A percentile compares a stretch with the other conserved stretches of the same genome.
These are phyloP conservation scores for Leishmania lainsoni DNA, from an alignment of 208 protist genomes.

Conservation along the genomic window DNA sequence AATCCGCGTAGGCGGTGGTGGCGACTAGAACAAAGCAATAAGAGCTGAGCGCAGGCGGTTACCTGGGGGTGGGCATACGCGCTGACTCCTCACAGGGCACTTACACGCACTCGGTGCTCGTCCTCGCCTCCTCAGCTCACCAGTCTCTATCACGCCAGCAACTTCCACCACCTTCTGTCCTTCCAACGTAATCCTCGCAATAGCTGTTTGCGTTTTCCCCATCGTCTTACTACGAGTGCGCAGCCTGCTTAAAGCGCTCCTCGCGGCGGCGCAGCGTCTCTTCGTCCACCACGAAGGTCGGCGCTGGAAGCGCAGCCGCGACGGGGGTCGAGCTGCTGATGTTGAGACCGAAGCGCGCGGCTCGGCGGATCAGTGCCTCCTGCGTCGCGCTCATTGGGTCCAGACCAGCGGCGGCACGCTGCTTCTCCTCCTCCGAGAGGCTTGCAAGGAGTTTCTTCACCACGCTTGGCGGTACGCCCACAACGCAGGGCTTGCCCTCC, in stretches of 20 bases:
- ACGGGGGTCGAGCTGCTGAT: slow-evolving; percentile 25
- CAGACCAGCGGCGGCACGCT: slow-evolving; percentile 50
- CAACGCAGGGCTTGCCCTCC: neutral
- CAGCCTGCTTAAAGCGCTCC: slow-evolving; percentile 55
- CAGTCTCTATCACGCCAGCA: neutral
- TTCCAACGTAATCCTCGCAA: neutral
- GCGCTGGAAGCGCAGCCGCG: slow-evolving; percentile 26
- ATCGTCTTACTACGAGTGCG: neutral
- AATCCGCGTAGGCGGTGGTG: neutral
- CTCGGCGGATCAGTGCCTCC: slow-evolving; percentile 67
- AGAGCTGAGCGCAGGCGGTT: neutral
- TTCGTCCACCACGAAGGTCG: slow-evolving; percentile 52
- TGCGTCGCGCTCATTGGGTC: slow-evolving; percentile 64
- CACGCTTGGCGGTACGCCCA: slow-evolving; percentile 46
- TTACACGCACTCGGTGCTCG: neutral
- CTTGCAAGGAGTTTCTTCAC: slow-evolving; percentile 44
- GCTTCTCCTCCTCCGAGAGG: slow-evolving; percentile 63
- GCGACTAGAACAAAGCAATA: neutral
- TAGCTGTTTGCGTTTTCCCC: neutral
- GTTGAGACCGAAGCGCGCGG: slow-evolving; percentile 70
- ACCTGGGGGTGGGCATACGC: neutral
- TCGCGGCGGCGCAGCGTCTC: slow-evolving; percentile 64
- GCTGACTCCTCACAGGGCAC: neutral
- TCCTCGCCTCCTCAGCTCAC: neutral
- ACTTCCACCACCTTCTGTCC: neutral